Evolutionary conservation across 2,329 filamentous ascomycete species (phyloP).

Genomic region (Aspergillus tanneri): DNA sequence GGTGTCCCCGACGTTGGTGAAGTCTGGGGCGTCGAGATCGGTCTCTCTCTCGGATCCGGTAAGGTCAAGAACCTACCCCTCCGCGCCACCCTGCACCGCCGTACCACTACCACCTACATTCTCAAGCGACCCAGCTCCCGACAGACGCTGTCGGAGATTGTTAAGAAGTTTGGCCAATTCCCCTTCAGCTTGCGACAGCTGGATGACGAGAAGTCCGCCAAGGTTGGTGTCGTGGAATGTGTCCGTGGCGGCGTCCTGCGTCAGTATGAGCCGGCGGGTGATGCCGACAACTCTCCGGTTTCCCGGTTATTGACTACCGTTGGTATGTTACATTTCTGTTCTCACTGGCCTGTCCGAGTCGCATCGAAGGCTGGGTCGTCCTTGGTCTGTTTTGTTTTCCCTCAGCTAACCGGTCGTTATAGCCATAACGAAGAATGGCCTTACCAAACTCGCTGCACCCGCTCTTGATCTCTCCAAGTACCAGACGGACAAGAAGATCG

Average conservation of each 20-base stretch:
- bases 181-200: constrained; percentile 97
- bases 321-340: constrained; percentile 61
- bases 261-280: constrained; percentile 93
- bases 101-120: constrained; percentile 85
- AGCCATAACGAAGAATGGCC: constrained; percentile 97
- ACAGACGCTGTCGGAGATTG: constrained; percentile 87
- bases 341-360: background rate
- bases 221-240: constrained; percentile 96
- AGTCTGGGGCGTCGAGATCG: constrained; percentile 97
- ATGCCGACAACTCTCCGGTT: constrained; percentile 84
- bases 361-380: background rate
- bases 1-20: constrained; percentile 85
- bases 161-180: constrained; percentile 97
- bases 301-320: constrained; percentile 86
- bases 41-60: constrained; percentile 82
- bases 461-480: constrained; percentile 76
- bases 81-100: constrained; percentile 86
- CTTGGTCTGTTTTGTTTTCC: background rate
- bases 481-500: constrained; percentile 97
- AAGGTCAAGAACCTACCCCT: constrained; percentile 93
- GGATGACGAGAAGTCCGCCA: constrained; percentile 90
- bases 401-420: constrained; percentile 15
- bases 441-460: constrained; percentile 79
- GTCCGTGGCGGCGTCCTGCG: constrained; percentile 89
- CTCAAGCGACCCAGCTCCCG: constrained; percentile 93